Conservation (phyloP, 2,329 filamentous ascomycete genomes). For the Ophiocordyceps robertsii region DNA sequence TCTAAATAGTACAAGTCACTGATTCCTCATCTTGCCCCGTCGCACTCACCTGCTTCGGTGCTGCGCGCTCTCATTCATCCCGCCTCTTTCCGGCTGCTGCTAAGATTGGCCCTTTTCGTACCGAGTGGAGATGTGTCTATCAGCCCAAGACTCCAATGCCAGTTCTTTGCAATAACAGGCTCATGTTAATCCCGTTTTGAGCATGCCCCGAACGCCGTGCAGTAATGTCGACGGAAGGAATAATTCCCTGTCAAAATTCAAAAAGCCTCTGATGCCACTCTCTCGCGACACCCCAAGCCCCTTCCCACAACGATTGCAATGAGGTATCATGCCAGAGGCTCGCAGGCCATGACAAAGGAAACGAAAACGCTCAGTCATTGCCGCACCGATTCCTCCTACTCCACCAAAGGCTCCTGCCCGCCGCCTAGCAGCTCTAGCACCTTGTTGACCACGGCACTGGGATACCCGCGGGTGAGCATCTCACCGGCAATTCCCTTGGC, state of each 20-base stretch:
- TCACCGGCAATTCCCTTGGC: conserved; percentile 75
- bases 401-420: conserved; percentile 23
- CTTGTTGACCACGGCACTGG: conserved; percentile 82
- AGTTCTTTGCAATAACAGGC: conserved; percentile 1
- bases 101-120: conserved; percentile 18
- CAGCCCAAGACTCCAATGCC: conserved; percentile 9
- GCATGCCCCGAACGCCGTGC: conserved; percentile 14
- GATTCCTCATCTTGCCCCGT: not conserved
- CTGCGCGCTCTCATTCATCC: not conserved
- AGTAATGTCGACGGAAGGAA: conserved; percentile 1
- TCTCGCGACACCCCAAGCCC: conserved; percentile 8
- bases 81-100: conserved; percentile 13
- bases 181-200: conserved; percentile 9
- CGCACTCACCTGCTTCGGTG: not conserved
- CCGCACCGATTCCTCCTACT: conserved; percentile 6
- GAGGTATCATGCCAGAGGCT: conserved; percentile 12
- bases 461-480: conserved; percentile 84
- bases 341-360: conserved; percentile 1
- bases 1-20: not conserved
- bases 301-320: conserved; percentile 4
- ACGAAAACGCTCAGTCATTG: conserved; percentile 2
- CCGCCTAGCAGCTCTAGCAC: conserved; percentile 77
- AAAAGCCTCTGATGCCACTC: not conserved
- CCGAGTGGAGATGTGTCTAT: conserved; percentile 40
- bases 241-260: not conserved